phyloP scores from a whole-genome alignment of 768 basidiomycete genomes.

The Collybiopsis luxurians region DNA sequence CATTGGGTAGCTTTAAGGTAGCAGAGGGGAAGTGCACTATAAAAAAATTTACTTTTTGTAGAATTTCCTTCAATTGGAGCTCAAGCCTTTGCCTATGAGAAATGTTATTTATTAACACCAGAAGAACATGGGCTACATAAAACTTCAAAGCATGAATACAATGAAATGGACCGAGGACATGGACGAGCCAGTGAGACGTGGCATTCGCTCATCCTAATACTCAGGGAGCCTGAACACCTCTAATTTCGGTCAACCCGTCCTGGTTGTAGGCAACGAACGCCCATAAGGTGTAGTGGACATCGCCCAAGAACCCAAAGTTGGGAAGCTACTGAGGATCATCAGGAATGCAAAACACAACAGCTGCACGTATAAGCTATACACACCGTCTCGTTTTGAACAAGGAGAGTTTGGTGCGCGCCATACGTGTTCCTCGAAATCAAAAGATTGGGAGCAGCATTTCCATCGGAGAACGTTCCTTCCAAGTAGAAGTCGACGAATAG shows the following conservation, averaged over 20 bases:
- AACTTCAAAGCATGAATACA: too few species aligned
- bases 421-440: conserved; percentile 2
- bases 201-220: too few species aligned
- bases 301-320: neutral
- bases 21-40: too few species aligned
- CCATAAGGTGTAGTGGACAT: neutral
- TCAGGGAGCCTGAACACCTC: neutral
- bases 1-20: too few species aligned
- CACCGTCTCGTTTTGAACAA: neutral
- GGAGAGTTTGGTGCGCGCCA: neutral
- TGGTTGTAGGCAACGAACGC: neutral
- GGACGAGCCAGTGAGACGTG: too few species aligned
- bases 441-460: neutral
- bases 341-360: neutral
- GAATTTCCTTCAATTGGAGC: too few species aligned
- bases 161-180: too few species aligned
- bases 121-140: too few species aligned
- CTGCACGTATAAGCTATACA: too few species aligned
- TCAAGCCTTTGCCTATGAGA: too few species aligned
- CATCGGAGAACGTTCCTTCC: neutral
- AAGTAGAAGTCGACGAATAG: conserved; percentile 3
- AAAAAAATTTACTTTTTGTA: too few species aligned
- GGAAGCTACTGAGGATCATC: neutral
- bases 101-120: too few species aligned
- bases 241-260: neutral